Conservation (phyloP, 306 rosid genomes). For the Inga oerstediana region DNA sequence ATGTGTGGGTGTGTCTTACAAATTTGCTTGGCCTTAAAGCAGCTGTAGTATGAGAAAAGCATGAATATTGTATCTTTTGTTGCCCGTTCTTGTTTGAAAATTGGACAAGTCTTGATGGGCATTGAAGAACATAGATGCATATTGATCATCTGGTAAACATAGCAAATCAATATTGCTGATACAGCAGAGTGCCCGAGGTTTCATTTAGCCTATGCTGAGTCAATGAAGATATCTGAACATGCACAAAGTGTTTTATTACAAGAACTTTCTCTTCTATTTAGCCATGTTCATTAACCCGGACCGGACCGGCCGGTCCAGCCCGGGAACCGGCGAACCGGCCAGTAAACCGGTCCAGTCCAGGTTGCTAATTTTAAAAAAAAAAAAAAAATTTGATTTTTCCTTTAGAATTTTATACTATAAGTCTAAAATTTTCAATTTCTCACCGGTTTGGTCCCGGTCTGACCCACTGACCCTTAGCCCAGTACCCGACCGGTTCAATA, state of each 20-base stretch:
- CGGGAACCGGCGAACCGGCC: too few relatives aligned
- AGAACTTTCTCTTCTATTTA: background rate
- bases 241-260: background rate
- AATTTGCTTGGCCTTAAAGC: background rate
- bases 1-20: background rate
- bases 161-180: constrained; percentile 43
- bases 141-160: background rate
- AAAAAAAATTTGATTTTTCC: too few relatives aligned
- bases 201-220: background rate
- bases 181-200: constrained; percentile 57
- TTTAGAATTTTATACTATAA: too few relatives aligned
- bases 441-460: too few relatives aligned
- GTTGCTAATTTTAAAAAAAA: too few relatives aligned
- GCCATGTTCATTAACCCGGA: too few relatives aligned
- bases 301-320: too few relatives aligned
- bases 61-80: background rate
- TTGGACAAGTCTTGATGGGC: background rate
- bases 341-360: too few relatives aligned
- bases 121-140: background rate
- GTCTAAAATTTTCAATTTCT: too few relatives aligned
- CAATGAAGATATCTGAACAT: background rate
- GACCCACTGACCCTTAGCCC: too few relatives aligned
- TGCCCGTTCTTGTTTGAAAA: background rate
- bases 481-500: too few relatives aligned
- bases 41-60: background rate